phyloP scores from a whole-genome alignment of 73 alveolate genomes.

The Paramecium caudatum region DNA sequence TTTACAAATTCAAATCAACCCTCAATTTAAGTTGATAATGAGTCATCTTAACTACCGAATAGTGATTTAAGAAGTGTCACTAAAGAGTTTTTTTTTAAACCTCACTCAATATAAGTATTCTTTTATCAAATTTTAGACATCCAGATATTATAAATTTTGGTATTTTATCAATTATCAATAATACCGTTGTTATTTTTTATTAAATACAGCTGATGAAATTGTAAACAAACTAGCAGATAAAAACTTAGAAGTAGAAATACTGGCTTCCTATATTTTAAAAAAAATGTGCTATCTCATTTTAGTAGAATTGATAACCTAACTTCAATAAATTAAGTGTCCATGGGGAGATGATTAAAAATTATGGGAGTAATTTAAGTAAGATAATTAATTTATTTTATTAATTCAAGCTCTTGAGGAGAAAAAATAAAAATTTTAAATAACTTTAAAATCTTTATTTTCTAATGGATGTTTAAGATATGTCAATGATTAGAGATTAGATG shows the following conservation, averaged over 20 bases:
- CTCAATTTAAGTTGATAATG: too few species aligned
- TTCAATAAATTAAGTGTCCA: background rate
- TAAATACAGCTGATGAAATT: background rate
- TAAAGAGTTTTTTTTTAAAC: too few species aligned
- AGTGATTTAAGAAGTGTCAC: too few species aligned
- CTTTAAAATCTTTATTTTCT: too few species aligned
- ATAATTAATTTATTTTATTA: too few species aligned
- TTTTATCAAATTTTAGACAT: background rate
- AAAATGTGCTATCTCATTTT: slow-evolving; percentile 1
- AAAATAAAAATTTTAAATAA: too few species aligned
- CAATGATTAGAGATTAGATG: too few species aligned
- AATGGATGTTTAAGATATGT: too few species aligned
- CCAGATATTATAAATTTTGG: background rate
- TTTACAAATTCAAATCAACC: too few species aligned
- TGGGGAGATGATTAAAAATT: background rate
- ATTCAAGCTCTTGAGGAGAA: too few species aligned
- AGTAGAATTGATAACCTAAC: background rate
- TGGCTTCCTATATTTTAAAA: background rate
- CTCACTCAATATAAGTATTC: background rate
- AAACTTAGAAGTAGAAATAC: background rate
- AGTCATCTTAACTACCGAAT: too few species aligned
- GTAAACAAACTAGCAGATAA: background rate
- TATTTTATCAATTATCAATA: background rate
- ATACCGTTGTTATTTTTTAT: background rate
- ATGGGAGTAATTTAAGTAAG: background rate